Conservation (phyloP, 2,329 filamentous ascomycete genomes). For the Ascochyta viciae-villosae region DNA sequence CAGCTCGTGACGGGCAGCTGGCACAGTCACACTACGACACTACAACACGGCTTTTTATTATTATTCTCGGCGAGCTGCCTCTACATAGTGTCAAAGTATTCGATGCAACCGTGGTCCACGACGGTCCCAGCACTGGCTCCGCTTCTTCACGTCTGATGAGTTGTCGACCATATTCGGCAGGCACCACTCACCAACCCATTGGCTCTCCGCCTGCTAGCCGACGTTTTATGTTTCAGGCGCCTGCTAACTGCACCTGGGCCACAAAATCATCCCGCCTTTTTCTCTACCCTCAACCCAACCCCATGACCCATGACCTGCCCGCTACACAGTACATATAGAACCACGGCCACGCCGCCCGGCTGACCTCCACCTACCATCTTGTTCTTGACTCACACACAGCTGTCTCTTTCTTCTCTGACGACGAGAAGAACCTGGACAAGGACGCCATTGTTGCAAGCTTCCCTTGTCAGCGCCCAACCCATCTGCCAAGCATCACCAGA, state of each 20-base stretch:
- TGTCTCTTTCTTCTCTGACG: conserved; percentile 14
- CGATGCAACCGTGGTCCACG: conserved; percentile 38
- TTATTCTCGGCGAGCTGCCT: conserved; percentile 5
- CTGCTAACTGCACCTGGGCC: conserved; percentile 43
- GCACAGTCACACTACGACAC: too few relatives aligned
- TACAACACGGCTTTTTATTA: background rate
- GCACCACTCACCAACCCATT: conserved; percentile 34
- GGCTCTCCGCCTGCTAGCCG: conserved; percentile 41
- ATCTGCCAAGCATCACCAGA: conserved; percentile 15
- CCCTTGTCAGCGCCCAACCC: conserved; percentile 36
- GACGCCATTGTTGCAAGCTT: conserved; percentile 26
- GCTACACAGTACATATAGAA: conserved; percentile 43
- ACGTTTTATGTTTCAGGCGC: conserved; percentile 46
- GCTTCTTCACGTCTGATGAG: conserved; percentile 47
- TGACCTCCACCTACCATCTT: conserved; percentile 1
- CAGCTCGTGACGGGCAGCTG: too few relatives aligned
- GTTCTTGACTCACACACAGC: background rate
- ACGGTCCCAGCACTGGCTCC: conserved; percentile 31
- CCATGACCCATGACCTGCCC: conserved; percentile 43
- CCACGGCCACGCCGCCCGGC: conserved; percentile 24
- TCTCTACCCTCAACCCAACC: conserved; percentile 26
- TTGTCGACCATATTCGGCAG: conserved; percentile 44
- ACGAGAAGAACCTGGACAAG: conserved; percentile 24
- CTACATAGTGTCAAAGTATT: too few relatives aligned
- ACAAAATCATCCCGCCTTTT: conserved; percentile 48